These are phyloP conservation scores for Jamesozyma gamospora DNA, from an alignment of 805 yeast species.

Conservation along the genomic window DNA sequence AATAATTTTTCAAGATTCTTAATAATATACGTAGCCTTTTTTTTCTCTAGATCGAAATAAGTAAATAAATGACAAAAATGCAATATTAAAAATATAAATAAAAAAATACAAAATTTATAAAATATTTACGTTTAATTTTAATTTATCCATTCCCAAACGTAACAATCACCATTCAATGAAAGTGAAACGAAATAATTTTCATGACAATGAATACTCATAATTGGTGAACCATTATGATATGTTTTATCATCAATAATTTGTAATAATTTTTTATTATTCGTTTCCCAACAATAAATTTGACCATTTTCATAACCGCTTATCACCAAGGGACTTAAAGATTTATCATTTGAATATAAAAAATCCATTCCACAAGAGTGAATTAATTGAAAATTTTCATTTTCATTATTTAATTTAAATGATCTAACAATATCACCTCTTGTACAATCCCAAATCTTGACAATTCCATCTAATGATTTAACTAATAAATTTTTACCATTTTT, in stretches of 20 bases:
- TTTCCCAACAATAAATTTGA: conserved; percentile 20
- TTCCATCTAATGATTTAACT: conserved; percentile 74
- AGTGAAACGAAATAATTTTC: conserved; percentile 16
- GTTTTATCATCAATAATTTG: conserved; percentile 7
- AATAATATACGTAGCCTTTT: no score
- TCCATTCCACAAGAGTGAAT: conserved; percentile 24
- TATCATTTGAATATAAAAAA: conserved; percentile 14
- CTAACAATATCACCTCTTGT: conserved; percentile 71
- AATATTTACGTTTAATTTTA: no score
- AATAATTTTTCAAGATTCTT: no score
- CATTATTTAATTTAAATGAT: conserved; percentile 35
- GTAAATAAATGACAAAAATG: no score
- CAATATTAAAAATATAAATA: no score
- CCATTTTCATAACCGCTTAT: conserved; percentile 26
- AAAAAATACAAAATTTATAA: no score
- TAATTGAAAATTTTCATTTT: conserved; percentile 5
- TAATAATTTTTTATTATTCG: conserved; percentile 14
- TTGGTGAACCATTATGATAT: conserved; percentile 13
- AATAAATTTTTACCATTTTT: conserved; percentile 74
- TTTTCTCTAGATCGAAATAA: no score
- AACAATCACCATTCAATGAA: conserved; percentile 23
- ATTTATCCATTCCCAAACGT: conserved; percentile 18
- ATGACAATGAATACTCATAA: conserved; percentile 17
- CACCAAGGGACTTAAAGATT: conserved; percentile 12
- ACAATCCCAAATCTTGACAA: conserved; percentile 76